A percentile compares a stretch with the other conserved stretches of the same genome.
Conservation (phyloP, 2,329 filamentous ascomycete genomes). For the Aspergillus thermomutatus region DNA sequence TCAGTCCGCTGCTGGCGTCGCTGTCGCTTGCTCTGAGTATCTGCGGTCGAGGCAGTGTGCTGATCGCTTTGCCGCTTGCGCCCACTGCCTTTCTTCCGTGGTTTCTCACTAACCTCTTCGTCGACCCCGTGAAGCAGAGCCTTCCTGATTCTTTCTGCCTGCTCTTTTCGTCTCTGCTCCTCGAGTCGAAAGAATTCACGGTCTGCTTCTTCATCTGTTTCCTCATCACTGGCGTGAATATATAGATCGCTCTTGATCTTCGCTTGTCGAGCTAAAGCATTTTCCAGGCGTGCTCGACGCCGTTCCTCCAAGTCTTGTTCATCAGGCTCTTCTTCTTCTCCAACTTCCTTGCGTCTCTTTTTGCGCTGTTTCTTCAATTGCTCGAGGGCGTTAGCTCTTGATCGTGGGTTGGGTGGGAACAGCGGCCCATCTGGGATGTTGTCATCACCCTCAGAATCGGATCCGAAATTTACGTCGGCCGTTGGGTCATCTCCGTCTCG, state of each 20-base stretch:
- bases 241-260: slow-evolving; percentile 83
- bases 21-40: slow-evolving; percentile 25
- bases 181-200: slow-evolving; percentile 75
- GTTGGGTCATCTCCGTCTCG: slow-evolving; percentile 30
- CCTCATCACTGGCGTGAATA: slow-evolving; percentile 82
- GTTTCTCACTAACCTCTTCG: slow-evolving; percentile 25
- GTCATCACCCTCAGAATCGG: slow-evolving; percentile 63
- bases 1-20: slow-evolving; percentile 18
- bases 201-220: slow-evolving; percentile 74
- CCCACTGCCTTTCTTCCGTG: slow-evolving; percentile 23
- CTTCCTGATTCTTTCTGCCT: slow-evolving; percentile 48
- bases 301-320: slow-evolving; percentile 59
- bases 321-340: slow-evolving; percentile 53
- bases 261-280: slow-evolving; percentile 70
- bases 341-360: slow-evolving; percentile 45
- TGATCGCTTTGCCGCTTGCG: slow-evolving; percentile 30
- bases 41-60: slow-evolving; percentile 18
- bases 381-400: slow-evolving; percentile 52
- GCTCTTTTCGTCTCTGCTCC: slow-evolving; percentile 60
- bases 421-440: slow-evolving; percentile 57
- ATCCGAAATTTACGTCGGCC: slow-evolving; percentile 62
- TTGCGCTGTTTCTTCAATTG: slow-evolving; percentile 60
- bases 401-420: slow-evolving; percentile 58
- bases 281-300: slow-evolving; percentile 60
- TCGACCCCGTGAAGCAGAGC: slow-evolving; percentile 42